phyloP scores from a whole-genome alignment of 1,284 basidiomycete species.

The Fomitopsis palustris region DNA sequence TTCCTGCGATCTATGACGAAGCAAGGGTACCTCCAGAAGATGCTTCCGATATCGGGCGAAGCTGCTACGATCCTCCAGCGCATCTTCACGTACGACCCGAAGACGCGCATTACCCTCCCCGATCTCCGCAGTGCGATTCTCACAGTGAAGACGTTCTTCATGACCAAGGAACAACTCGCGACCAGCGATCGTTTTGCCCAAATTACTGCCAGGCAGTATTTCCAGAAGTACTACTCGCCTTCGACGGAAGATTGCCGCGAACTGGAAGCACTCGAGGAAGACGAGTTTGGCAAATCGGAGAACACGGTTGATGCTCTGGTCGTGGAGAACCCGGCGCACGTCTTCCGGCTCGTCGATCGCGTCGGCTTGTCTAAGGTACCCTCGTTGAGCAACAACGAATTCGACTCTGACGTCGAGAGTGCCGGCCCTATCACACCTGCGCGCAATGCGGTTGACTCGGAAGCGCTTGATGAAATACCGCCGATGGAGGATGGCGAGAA shows the following conservation, averaged over 20 bases:
- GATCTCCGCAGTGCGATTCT: constrained; percentile 60
- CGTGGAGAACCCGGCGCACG: neutral
- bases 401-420: constrained; percentile 12
- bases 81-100: constrained; percentile 54
- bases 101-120: constrained; percentile 54
- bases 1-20: constrained; percentile 76
- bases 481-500: constrained; percentile 11
- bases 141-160: constrained; percentile 64
- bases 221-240: neutral
- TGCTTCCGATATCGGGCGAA: constrained; percentile 67
- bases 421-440: constrained; percentile 16
- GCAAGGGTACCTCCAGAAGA: constrained; percentile 61
- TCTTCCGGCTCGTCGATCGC: constrained; percentile 12
- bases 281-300: neutral
- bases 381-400: constrained; percentile 3
- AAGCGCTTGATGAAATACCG: constrained; percentile 13
- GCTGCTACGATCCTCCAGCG: constrained; percentile 54
- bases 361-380: constrained; percentile 3
- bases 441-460: constrained; percentile 13
- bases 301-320: neutral
- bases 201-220: constrained; percentile 12
- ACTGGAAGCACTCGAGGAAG: constrained; percentile 1
- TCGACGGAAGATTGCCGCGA: neutral
- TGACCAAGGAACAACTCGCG: constrained; percentile 49
- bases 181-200: constrained; percentile 9